Base-by-base conservation (phyloP, 345 rosid genomes). In the Linum usitatissimum region DNA sequence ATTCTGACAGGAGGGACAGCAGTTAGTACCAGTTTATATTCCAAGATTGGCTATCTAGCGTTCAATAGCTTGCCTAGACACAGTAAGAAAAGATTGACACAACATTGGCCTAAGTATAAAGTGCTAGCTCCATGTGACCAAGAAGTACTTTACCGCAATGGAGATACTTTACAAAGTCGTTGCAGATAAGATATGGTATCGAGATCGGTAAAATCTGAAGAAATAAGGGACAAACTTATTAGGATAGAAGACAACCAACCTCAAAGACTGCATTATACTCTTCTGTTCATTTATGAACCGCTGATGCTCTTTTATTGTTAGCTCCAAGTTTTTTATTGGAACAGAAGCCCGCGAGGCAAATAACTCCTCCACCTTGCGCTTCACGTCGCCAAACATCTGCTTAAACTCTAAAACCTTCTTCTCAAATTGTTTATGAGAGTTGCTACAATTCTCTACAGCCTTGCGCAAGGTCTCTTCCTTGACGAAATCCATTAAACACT, bases 201-300 rank as follows among this genome's bases (percentile, higher is more conserved):
- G 15, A 0, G 3, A 45, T 45, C 38, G 8, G 17, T 45, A 45
- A 10, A 45, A 45, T 45, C 51, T 45, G 51, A 12, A 2, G 3
- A 45, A 10, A 45, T 45, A 9, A 45, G 14, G 17, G 18, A 56
- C 20, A 18, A 69, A 59, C 62, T 18, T 6, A 68, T 30, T 40
- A 31, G 57, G 61, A 61, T 23, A 14, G n/a, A 30, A 60, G 23
- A 42, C 60, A 70, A 68, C 88, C 58, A 71, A 94, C 99, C 99
- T 94, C 76, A 94, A 75, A 56, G 97, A 88, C 68, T 94, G 99
- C 96, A 88, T 84, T 68, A 90, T 83, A 73, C 87, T 87, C 75
- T 83, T 90, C 65, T 90, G 91, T 68, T 94, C 97, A 53, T 76
- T 70, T 63, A 88, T 76, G 75, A 63, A 83, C 7, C 71, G 82